Percentiles rank a stretch among this genome's conserved stretches.
Evolutionary conservation across 768 basidiomycete species (phyloP).

Genomic region (Butyriboletus loyo): DNA sequence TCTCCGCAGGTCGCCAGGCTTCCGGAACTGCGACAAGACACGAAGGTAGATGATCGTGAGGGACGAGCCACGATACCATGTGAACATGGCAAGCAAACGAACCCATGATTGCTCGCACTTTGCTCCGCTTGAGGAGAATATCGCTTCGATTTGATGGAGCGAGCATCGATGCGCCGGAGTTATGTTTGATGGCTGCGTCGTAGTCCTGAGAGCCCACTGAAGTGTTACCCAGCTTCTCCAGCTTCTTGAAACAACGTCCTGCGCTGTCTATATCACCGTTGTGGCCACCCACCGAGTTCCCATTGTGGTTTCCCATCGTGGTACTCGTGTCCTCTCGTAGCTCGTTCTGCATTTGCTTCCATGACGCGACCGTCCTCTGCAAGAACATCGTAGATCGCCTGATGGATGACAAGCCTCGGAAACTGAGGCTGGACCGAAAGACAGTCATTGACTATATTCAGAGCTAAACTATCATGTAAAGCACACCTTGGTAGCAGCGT

Average conservation of each 20-base stretch:
- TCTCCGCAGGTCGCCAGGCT: not conserved
- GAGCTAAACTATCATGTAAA: not conserved
- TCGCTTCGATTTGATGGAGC: not conserved
- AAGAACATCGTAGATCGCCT: not conserved
- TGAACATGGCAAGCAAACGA: slow-evolving; percentile 15
- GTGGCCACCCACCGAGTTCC: not conserved
- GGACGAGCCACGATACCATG: slow-evolving; percentile 8
- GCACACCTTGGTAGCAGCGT: too few species aligned
- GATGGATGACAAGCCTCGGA: not conserved
- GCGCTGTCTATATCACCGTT: accelerated
- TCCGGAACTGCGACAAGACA: not conserved
- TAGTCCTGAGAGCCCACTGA: not conserved
- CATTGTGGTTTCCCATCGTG: not conserved
- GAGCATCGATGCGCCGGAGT: not conserved
- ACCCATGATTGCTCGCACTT: not conserved
- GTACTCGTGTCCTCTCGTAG: not conserved
- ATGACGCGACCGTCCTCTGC: not conserved
- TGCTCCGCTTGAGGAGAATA: slow-evolving; percentile 3
- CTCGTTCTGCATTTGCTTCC: slow-evolving; percentile 1
- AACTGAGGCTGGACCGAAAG: not conserved
- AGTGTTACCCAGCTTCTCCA: not conserved
- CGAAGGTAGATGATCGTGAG: slow-evolving; percentile 14
- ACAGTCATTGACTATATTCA: not conserved
- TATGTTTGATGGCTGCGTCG: not conserved
- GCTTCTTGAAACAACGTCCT: not conserved